Evolutionary conservation across 805 yeast genomes (phyloP), one percentile per base, ranked within the genome.

Genomic region (Saturnispora galanensis): DNA sequence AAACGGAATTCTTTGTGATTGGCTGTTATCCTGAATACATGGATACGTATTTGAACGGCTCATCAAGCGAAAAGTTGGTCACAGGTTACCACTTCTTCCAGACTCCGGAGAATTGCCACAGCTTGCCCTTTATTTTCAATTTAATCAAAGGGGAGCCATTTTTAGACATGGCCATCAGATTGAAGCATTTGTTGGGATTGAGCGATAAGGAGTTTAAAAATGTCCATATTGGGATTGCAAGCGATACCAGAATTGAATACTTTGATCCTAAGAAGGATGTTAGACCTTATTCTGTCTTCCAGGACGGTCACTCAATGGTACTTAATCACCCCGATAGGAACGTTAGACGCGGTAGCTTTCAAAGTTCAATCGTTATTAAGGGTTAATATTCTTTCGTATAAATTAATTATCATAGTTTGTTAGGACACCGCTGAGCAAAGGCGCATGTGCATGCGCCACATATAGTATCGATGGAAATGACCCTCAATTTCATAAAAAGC

Each of bases 251-350:
- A 16, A 62, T 65, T 9, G 69, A 67, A 30, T 58, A 67, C 47
- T 54, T 69, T 49, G 60, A 67, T 52, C 71, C 76, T 46, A 79
- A 78, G 42, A 78, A 76, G 21, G 74, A 73, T 7, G 51, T 74
- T 37, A 67, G 72, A 5, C 64, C 88, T 13, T 82, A 67, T 57
- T 73, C 72, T 35, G 57, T 80, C 47, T 48, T 52, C 26, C 39
- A 40, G 10, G 45, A 47, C 9, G 47, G 50, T 2, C 45, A 50
- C 18, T 70, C 69, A 30, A 65, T 93, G 42, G 94, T 89, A 26
- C 67, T 93, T 57, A 96, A 93, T 57, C 95, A 86, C 56, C 88
- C 93, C 1, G 96, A 87, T 58, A 75, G 93, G 56, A 68, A 79
- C 35, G 73, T 79, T n/a, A 71, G 80, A 47, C 70, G 74, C 44